These are phyloP conservation scores for Epichloe sibirici DNA, from an alignment of 2,329 filamentous ascomycete species.

Conservation along the genomic window DNA sequence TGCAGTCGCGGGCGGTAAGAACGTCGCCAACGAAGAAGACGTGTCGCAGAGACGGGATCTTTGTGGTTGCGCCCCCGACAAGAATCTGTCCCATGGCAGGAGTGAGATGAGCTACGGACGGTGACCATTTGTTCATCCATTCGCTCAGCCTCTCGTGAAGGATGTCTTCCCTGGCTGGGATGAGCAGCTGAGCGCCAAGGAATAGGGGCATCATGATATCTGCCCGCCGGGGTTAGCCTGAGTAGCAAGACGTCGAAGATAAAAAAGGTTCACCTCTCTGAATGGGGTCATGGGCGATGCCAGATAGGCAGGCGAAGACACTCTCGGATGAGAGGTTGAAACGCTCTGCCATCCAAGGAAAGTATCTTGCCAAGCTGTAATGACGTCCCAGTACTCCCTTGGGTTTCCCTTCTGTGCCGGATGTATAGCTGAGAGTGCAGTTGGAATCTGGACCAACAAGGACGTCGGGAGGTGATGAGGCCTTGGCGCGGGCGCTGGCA, in stretches of 20 bases:
- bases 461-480: constrained; percentile 50
- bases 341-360: constrained; percentile 81
- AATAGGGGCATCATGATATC: constrained; percentile 87
- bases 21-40: constrained; percentile 91
- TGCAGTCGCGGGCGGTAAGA: constrained; percentile 47
- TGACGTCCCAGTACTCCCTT: constrained; percentile 85
- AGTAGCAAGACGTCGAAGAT: not conserved
- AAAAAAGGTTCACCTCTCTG: constrained; percentile 36
- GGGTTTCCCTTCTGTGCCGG: constrained; percentile 62
- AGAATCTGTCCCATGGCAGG: constrained; percentile 95
- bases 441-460: constrained; percentile 77
- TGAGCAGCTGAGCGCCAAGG: constrained; percentile 65
- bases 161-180: constrained; percentile 74
- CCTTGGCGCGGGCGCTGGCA: constrained; percentile 35
- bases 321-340: constrained; percentile 64
- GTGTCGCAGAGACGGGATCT: constrained; percentile 64
- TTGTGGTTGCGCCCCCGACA: constrained; percentile 66
- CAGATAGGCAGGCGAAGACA: constrained; percentile 71
- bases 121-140: constrained; percentile 75
- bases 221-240: constrained; percentile 12
- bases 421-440: constrained; percentile 64
- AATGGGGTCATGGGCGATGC: constrained; percentile 68
- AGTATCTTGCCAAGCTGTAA: constrained; percentile 76
- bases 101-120: constrained; percentile 74
- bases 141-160: constrained; percentile 72